These are phyloP conservation scores for Termitomyces sp. DNA, from an alignment of 768 basidiomycete species.

Conservation along the genomic window DNA sequence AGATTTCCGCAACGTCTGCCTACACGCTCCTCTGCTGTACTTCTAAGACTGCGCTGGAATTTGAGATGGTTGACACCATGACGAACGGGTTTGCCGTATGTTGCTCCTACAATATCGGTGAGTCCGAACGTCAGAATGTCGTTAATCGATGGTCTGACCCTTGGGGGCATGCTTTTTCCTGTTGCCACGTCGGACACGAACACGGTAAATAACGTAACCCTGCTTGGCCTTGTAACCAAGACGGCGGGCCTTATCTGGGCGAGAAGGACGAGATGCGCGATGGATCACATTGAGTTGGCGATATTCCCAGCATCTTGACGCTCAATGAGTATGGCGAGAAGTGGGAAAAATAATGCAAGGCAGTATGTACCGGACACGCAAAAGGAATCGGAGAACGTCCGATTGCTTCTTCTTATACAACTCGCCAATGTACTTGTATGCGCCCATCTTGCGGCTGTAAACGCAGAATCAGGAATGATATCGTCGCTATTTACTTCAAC, in stretches of 20 bases:
- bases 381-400: slow-evolving; percentile 95
- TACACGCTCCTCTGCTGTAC: slow-evolving; percentile 96
- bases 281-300: slow-evolving; percentile 98
- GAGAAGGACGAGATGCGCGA: slow-evolving; percentile 95
- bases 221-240: slow-evolving; percentile 99
- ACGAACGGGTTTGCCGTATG: slow-evolving; percentile 97
- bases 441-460: slow-evolving; percentile 69
- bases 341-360: neutral
- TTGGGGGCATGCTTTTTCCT: slow-evolving; percentile 98
- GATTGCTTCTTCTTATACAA: slow-evolving; percentile 98
- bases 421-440: slow-evolving; percentile 96
- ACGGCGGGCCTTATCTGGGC: slow-evolving; percentile 98
- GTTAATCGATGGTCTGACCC: slow-evolving; percentile 46
- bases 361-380: slow-evolving; percentile 90
- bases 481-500: neutral
- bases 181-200: slow-evolving; percentile 97
- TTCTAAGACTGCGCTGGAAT: slow-evolving; percentile 89
- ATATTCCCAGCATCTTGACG: slow-evolving; percentile 90
- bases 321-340: neutral
- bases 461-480: neutral
- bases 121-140: neutral
- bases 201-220: slow-evolving; percentile 96
- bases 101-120: slow-evolving; percentile 62
- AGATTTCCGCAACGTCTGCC: slow-evolving; percentile 95
- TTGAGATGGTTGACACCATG: slow-evolving; percentile 99